Evolutionary conservation across 352 stramenopile species (phyloP), one percentile per base, ranked within the genome.

Genomic region (Halophytophthora batemanensis): DNA sequence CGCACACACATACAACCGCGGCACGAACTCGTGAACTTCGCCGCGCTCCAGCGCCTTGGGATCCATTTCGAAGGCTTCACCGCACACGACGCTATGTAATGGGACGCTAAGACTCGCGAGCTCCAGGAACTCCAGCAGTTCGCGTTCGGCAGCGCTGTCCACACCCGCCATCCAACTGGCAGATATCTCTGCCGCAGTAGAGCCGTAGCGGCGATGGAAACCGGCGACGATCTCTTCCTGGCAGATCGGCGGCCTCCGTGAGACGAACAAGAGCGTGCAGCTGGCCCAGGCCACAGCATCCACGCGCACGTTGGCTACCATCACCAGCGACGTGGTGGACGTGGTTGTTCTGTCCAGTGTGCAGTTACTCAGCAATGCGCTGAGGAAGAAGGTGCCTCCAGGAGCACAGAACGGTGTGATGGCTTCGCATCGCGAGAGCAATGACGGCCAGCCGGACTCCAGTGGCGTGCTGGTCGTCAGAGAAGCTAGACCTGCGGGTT

Each of bases 201-300:
- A 45, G 10, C 42, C 33, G 45, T 73, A 75, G 1, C 62, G 65
- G 2, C 49, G 17, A 12, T 60, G 36, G 43, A 76, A 79, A 0
- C 23, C 48, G 0, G 43, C 59, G 5, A 76, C 69, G 43, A 71
- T 59, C 21, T 50, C 45, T 14, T 63, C 49, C 11, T 69, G 55
- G 59, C 69, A 79, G 4, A 79, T 13, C 2, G 50, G 38, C 13
- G 65, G 62, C 28, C 56, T 49, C 15, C 61, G 56, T 23, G 69
- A 33, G 7, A 38, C 18, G 25, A 62, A 60, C 7, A 79, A 50
- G 35, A 75, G 44, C 38, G 64, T 50, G 39, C 69, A 78, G 12
- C 54, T 51, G 0, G 65, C 59, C 69, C 69, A 75, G 0, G 59
- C 58, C 52, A 74, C 58, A 21, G 65, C 53, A 34, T 78, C 69